Percentiles rank a stretch among this genome's conserved stretches.
Evolutionary conservation across 306 rosid species (phyloP).

Genomic region (Cucumis sativus): DNA sequence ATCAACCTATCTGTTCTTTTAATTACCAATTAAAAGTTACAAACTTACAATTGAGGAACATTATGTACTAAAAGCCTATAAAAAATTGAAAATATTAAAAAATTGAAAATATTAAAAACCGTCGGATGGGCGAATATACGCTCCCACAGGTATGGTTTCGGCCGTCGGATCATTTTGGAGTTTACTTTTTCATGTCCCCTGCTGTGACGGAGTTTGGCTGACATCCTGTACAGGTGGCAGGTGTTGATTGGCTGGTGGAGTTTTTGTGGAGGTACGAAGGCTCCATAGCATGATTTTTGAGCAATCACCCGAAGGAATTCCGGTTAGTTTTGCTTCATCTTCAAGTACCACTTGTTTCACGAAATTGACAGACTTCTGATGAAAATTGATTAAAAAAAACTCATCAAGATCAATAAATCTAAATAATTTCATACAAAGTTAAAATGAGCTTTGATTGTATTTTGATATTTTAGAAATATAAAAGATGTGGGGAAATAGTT

Average conservation of each 20-base stretch:
- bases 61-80: not conserved
- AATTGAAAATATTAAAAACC: not conserved
- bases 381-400: not conserved
- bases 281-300: constrained; percentile 80
- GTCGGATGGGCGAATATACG: not conserved
- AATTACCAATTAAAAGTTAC: not conserved
- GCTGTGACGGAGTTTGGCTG: constrained; percentile 3
- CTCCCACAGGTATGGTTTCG: constrained; percentile 2
- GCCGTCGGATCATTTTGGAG: constrained; percentile 6
- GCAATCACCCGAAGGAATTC: constrained; percentile 75
- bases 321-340: constrained; percentile 72
- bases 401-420: not conserved
- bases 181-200: not conserved
- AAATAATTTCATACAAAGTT: not conserved
- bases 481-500: not conserved
- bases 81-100: not conserved
- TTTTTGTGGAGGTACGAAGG: constrained; percentile 26
- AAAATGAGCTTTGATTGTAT: not conserved
- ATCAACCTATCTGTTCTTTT: not conserved
- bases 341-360: constrained; percentile 94
- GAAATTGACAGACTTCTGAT: constrained; percentile 72
- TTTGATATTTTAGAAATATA: not conserved
- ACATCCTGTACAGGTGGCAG: constrained; percentile 8
- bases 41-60: not conserved
- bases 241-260: constrained; percentile 22